Evolutionary conservation across 768 basidiomycete genomes (phyloP), one percentile per base, ranked within the genome.

Genomic region (Agaricus sinodeliciosus): DNA sequence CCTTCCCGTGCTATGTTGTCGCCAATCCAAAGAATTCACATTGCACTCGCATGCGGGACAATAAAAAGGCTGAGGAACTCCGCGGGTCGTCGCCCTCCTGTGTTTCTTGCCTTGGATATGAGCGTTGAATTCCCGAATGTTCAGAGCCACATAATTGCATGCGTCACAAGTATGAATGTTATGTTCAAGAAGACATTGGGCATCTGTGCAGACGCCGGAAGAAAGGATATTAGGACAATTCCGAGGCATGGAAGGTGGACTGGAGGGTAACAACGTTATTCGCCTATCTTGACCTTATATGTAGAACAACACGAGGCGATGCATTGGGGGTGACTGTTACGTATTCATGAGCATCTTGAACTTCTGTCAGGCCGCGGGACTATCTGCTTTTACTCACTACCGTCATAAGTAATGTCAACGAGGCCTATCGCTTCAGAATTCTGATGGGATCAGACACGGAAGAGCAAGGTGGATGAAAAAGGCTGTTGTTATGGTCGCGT

Each of bases 211-310:
- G 9, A 65, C 62, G 8, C 74, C 74, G 0, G 55, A 48, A 0
- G 64, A 53, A n/a, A 74, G 63, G 25, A 76, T 56, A 22, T 66
- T 62, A 4, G 70, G 70, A 51, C 75, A 77, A 40, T 71, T 68
- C 19, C 15, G 27, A 11, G 34, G n/a, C 41, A 43, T 34, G 31
- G 19, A 35, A 11, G 5, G 18, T 12, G 19, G 47, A 12, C 25
- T 16, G 35, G 35, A 31, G 9, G 34, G 9, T 18, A 13, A 48
- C 47, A 7, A 15, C 35, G 9, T 18, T 9, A 16, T 19, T 18
- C 31, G 16, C 35, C 18, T 36, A 22, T 18, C 15, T 6, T 39
- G 1, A 39, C 16, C 37, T 39, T 39, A 39, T 39, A 39, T 39
- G 16, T 2, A 1, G 15, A 16, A n/a, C 15, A 39, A 2, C 37